Conservation (phyloP, 768 basidiomycete species). For the Rickenella mellea region DNA sequence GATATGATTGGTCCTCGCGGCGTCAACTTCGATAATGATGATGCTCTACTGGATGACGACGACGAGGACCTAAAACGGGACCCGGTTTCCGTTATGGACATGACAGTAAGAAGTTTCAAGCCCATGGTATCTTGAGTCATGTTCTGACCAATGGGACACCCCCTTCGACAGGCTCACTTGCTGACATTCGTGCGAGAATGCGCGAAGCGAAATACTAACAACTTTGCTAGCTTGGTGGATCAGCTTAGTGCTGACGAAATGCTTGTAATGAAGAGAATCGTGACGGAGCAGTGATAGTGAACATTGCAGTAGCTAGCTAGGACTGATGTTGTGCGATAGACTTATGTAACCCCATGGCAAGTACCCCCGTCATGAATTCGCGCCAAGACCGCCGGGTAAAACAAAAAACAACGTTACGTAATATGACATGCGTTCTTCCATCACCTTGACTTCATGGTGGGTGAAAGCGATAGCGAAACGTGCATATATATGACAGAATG, state of each 20-base stretch:
- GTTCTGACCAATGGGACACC: background rate
- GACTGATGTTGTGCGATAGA: no score
- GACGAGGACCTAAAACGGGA: constrained; percentile 88
- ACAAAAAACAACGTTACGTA: no score
- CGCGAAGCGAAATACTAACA: constrained; percentile 48
- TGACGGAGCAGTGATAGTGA: constrained; percentile 1
- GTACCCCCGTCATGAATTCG: no score
- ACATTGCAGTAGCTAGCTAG: no score
- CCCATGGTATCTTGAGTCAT: background rate
- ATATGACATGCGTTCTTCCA: no score
- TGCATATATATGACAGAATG: no score
- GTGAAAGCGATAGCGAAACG: no score
- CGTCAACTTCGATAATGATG: constrained; percentile 68
- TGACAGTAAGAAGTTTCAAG: constrained; percentile 37
- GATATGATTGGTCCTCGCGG: constrained; percentile 73
- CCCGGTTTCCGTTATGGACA: constrained; percentile 79
- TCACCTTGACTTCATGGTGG: no score
- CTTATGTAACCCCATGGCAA: no score
- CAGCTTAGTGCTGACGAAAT: constrained; percentile 66
- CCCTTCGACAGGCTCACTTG: constrained; percentile 47
- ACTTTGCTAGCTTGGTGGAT: constrained; percentile 54
- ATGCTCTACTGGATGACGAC: constrained; percentile 55
- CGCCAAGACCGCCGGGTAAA: no score
- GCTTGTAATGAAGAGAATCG: constrained; percentile 37
- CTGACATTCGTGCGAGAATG: constrained; percentile 61